Evolutionary conservation across 441 rosid genomes (phyloP), one percentile per base, ranked within the genome.

Genomic region (Jatropha podagrica): DNA sequence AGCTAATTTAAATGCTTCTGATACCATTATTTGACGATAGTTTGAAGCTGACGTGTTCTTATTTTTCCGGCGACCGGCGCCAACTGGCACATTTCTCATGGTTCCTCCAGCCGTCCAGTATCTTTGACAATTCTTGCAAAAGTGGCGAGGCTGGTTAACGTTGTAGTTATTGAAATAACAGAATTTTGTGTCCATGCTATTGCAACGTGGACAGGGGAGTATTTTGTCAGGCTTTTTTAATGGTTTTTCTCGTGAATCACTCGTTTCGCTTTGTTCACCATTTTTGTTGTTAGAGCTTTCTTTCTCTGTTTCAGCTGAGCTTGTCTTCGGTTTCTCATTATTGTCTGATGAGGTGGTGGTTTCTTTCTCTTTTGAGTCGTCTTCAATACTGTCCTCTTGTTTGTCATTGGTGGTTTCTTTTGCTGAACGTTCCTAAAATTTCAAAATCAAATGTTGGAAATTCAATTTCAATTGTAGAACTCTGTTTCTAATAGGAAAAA

Each of bases 101-200:
- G 89, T 86, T 68, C 96, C 96, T 54, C 96, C 96, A 40, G 92
- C 91, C 14, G 96, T 91, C 96, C 96, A 91, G 78, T 91, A 89
- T 78, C 96, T 86, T 74, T 91, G 93, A 77, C 96, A 91, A 61
- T 89, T 87, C 81, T 89, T 91, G 76, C 96, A 91, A 79, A 91
- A 91, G 83, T 91, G 92, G 18, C 93, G 85, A 17, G 96, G 96
- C 80, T 91, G 96, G 68, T 86, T 88, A 58, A 91, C 91, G 32
- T 91, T 91, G 81, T 91, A 89, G 71, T 91, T 91, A 72, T 91
- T 91, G 79, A 83, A 90, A 77, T 90, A 90, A 75, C 95, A 90
- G 77, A 90, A 90, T 73, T 90, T 90, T 2, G 95, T 91, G 40
- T 91, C 93, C 73, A 87, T 81, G 70, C 96, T 91, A 78, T 85